Evolutionary conservation across 2,329 filamentous ascomycete species (phyloP).

Genomic region (Coniella vitis): DNA sequence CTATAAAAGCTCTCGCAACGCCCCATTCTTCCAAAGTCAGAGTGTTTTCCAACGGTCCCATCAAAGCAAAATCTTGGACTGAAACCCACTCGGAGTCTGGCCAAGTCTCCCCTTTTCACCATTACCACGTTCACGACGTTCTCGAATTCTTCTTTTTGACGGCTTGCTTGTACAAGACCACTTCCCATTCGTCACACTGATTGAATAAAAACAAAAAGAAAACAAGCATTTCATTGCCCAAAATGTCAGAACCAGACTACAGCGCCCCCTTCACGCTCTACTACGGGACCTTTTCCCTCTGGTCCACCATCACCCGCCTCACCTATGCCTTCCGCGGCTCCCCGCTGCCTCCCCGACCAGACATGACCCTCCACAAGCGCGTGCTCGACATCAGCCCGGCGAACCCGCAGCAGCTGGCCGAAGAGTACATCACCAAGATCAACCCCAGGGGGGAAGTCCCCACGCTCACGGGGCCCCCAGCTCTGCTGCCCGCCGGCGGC

Average conservation of each 20-base stretch:
- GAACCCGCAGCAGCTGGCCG: not conserved
- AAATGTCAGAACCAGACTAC: not conserved
- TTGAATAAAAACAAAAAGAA: too few relatives aligned
- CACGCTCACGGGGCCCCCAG: not conserved
- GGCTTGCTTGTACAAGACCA: too few relatives aligned
- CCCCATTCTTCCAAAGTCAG: too few relatives aligned
- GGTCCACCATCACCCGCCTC: not conserved
- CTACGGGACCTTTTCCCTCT: not conserved
- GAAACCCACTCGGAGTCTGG: too few relatives aligned
- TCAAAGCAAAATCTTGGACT: too few relatives aligned
- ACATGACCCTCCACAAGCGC: not conserved
- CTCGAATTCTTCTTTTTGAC: too few relatives aligned
- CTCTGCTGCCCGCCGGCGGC: too few relatives aligned
- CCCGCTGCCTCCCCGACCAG: not conserved
- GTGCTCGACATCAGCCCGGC: not conserved
- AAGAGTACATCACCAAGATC: not conserved
- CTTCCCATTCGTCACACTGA: too few relatives aligned
- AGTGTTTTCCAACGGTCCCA: too few relatives aligned
- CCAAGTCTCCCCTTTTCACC: too few relatives aligned
- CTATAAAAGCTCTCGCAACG: too few relatives aligned
- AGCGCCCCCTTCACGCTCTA: not conserved
- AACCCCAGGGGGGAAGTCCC: conserved; percentile 1
- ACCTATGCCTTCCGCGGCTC: not conserved
- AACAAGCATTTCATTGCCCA: not conserved
- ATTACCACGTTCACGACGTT: too few relatives aligned